Percentiles rank a stretch among this genome's conserved stretches.
These are phyloP conservation scores for Lagenaria siceraria DNA, from an alignment of 306 rosid genomes.

Conservation along the genomic window DNA sequence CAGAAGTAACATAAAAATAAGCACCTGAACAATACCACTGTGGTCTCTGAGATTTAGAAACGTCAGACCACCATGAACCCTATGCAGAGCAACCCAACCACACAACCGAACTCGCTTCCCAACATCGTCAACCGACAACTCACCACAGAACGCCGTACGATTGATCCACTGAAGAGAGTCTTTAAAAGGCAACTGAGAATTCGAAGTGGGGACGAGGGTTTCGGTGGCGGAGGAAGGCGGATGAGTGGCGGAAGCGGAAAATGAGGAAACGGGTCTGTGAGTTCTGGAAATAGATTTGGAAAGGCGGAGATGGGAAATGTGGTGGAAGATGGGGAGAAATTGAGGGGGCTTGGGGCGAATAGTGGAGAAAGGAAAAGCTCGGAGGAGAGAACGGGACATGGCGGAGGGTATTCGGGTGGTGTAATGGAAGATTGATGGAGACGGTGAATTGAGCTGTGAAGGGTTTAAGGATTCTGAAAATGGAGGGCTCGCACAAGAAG, in stretches of 20 bases:
- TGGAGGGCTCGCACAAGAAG: background rate
- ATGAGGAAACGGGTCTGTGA: background rate
- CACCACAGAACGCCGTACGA: conserved; percentile 50
- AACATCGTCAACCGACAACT: conserved; percentile 39
- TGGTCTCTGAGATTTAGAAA: conserved; percentile 80
- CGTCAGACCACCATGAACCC: conserved; percentile 82
- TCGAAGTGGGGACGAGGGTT: conserved; percentile 25
- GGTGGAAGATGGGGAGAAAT: conserved; percentile 16
- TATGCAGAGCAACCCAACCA: conserved; percentile 95
- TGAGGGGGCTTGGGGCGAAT: conserved; percentile 33
- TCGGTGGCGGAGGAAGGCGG: conserved; percentile 23
- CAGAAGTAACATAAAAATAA: background rate
- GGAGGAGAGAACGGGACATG: conserved; percentile 44
- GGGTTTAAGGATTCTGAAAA: background rate
- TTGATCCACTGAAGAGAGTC: conserved; percentile 63
- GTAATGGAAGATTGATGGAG: background rate
- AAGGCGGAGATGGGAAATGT: conserved; percentile 21
- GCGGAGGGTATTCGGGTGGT: background rate
- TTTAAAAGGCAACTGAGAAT: conserved; percentile 10
- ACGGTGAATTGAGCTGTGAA: background rate
- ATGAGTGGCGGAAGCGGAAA: conserved; percentile 22
- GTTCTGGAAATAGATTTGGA: conserved; percentile 9
- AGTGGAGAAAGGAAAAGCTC: conserved; percentile 45
- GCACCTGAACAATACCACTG: conserved; percentile 66
- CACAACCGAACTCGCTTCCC: conserved; percentile 62